Evolutionary conservation across 306 rosid species (phyloP).

Genomic region (Psophocarpus tetragonolobus): DNA sequence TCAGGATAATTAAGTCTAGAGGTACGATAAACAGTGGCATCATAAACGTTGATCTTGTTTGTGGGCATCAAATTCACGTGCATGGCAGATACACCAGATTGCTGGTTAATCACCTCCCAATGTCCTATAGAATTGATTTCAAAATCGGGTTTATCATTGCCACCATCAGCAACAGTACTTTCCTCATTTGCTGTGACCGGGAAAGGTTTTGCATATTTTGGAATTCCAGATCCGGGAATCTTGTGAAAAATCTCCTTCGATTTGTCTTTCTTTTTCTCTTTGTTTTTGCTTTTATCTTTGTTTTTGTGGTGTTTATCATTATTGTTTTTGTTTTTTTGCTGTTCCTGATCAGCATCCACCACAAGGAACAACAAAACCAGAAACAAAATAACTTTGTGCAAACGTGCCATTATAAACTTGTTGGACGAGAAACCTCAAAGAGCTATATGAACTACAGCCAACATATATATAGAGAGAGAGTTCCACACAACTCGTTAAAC

Average conservation of each 20-base stretch:
- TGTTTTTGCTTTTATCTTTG: no score
- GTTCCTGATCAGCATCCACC: conserved; percentile 14
- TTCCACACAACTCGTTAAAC: no score
- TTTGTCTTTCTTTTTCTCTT: neutral
- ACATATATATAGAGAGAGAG: no score
- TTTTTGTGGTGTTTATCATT: no score
- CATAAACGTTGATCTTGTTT: conserved; percentile 59
- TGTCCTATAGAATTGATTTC: conserved; percentile 30
- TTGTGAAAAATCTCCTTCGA: neutral
- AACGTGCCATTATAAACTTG: conserved; percentile 43
- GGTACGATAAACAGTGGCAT: conserved; percentile 50
- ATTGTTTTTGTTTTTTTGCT: no score
- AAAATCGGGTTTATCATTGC: neutral
- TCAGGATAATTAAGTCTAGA: conserved; percentile 54
- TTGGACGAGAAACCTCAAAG: neutral
- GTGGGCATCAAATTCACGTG: conserved; percentile 70
- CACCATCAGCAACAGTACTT: accelerated
- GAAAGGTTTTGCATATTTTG: neutral
- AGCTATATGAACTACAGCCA: no score
- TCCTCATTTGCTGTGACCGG: accelerated
- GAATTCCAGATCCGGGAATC: neutral
- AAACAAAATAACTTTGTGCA: conserved; percentile 35
- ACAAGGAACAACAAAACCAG: conserved; percentile 39
- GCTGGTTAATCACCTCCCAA: conserved; percentile 44
- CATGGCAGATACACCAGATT: conserved; percentile 80